Percentiles rank a stretch among this genome's conserved stretches.
Conservation (phyloP, 495 filamentous ascomycete species). For the Hyaloscypha finlandica region DNA sequence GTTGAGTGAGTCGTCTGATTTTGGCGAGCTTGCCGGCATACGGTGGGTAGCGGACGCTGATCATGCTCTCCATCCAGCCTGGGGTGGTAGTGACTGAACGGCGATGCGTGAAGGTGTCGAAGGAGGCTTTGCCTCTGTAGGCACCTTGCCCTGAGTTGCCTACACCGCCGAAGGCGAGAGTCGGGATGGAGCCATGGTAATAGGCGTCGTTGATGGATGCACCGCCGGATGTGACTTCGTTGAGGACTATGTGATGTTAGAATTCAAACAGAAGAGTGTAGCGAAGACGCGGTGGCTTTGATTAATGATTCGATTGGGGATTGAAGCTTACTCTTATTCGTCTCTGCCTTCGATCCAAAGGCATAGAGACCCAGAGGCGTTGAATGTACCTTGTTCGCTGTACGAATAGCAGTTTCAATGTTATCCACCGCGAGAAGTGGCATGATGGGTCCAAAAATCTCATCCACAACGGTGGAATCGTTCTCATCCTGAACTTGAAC, state of each 20-base stretch:
- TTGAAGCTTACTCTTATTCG: slow-evolving; percentile 29
- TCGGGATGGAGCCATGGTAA: slow-evolving; percentile 75
- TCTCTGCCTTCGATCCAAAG: slow-evolving; percentile 77
- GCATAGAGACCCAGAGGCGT: slow-evolving; percentile 83
- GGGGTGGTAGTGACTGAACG: slow-evolving; percentile 76
- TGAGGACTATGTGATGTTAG: slow-evolving; percentile 46
- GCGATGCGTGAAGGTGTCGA: slow-evolving; percentile 83
- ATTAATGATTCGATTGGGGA: neutral
- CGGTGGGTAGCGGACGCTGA: slow-evolving; percentile 81
- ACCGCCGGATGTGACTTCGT: slow-evolving; percentile 71
- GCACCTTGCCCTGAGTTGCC: slow-evolving; percentile 81
- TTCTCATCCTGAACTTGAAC: slow-evolving; percentile 72
- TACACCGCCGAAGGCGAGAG: slow-evolving; percentile 86
- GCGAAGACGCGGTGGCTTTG: neutral
- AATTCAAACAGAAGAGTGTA: neutral
- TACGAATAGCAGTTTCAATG: slow-evolving; percentile 77
- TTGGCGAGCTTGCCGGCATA: slow-evolving; percentile 58
- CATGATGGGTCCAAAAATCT: slow-evolving; percentile 90
- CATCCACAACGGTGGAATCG: slow-evolving; percentile 76
- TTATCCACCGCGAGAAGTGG: slow-evolving; percentile 72
- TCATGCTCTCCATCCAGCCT: slow-evolving; percentile 73
- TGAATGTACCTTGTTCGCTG: slow-evolving; percentile 72
- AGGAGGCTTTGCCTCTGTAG: slow-evolving; percentile 81
- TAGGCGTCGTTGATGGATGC: slow-evolving; percentile 80
- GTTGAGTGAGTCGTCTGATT: slow-evolving; percentile 54